Percentiles rank a stretch among this genome's conserved stretches.
These are phyloP conservation scores for Elsinoe batatas DNA, from an alignment of 2,329 filamentous ascomycete species.

Conservation along the genomic window DNA sequence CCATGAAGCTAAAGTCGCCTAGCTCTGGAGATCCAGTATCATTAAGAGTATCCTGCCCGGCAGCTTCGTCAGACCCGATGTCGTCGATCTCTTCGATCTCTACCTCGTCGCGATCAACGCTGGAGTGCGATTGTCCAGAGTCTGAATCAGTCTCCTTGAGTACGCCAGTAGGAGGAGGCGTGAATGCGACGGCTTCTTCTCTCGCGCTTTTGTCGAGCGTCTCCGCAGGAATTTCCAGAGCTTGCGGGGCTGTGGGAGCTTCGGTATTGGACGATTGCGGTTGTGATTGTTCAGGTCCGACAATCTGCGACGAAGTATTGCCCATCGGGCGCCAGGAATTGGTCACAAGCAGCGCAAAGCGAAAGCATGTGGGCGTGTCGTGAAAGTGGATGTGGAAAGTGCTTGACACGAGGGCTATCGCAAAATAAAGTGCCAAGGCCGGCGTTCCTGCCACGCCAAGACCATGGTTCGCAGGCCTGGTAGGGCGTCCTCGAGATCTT, in stretches of 20 bases:
- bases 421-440: constrained; percentile 2
- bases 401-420: neutral
- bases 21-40: too few relatives aligned
- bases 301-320: constrained; percentile 8
- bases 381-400: neutral
- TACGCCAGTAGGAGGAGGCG: neutral
- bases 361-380: neutral
- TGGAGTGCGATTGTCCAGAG: neutral
- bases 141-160: neutral
- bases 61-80: neutral
- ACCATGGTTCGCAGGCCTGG: neutral
- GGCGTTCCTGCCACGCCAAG: constrained; percentile 2
- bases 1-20: too few relatives aligned
- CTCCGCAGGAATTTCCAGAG: neutral
- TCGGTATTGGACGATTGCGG: neutral
- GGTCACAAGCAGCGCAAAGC: neutral
- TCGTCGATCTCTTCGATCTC: neutral
- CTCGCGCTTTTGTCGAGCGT: neutral
- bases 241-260: neutral
- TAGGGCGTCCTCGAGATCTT: neutral
- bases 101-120: neutral
- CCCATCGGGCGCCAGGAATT: neutral
- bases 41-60: too few relatives aligned
- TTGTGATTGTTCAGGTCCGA: constrained; percentile 2
- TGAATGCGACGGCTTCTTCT: neutral